Base-by-base conservation (phyloP, 164 flowering plant species). In the Hamamelis virginiana region DNA sequence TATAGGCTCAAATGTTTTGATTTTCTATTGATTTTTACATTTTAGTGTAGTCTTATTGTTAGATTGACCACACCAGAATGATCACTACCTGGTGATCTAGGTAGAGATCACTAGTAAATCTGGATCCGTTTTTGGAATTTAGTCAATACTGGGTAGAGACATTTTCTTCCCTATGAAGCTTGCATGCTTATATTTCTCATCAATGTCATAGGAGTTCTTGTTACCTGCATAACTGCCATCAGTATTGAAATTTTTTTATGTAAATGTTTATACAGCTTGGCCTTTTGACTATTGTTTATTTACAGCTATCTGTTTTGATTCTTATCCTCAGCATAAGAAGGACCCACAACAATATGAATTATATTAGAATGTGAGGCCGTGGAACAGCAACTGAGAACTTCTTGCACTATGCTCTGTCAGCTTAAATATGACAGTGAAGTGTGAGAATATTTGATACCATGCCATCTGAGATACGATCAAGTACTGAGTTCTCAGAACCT, bases 401-500 rank as follows among this genome's bases (percentile, higher is more conserved):
- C 57, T 14, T 18, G 18, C 47, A 27, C 23, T 12, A 14, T 62
- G 25, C 47, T 48, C 13, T 59, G 28, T 43, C n/a, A 50, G 59
- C 45, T 41, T 28, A 22, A 16, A 62, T 48, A 55, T 51, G 69
- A 26, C 5, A 1, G n/a, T 74, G 69, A 68, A 28, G 62, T 13
- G 21, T 28, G 8, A 59, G 55, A 8, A 50, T 13, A 43, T 55
- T 64, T 43, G 16, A 10, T 9, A 43, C 45, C 1, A 67, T 74
- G 73, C 59, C 72, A 48, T 64, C 60, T 19, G 45, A 59, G 62
- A 3, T 23, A 38, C 26, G 16, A 26, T 27, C 26, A 53, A 69
- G 60, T 47, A 44, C 26, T 63, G 66, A 43, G 25, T 60, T 27
- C 48, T 27, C n/a, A 47, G 66, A 62, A 55, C 47, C 76, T 48